These are phyloP conservation scores for Geotrichum citri-aurantii DNA, from an alignment of 1,139 yeast species.

Conservation along the genomic window DNA sequence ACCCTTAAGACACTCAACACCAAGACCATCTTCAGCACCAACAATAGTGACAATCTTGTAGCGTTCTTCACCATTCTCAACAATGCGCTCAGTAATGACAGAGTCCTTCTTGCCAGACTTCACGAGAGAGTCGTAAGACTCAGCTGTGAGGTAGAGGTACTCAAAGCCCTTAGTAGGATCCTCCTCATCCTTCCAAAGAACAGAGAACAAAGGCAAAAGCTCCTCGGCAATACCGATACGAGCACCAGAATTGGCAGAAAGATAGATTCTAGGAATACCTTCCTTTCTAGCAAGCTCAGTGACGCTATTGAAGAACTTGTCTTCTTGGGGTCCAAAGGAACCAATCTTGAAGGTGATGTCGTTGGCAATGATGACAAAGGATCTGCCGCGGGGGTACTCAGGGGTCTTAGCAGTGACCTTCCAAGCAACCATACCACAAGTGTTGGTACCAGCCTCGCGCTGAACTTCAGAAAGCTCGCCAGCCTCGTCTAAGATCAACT, in stretches of 20 bases:
- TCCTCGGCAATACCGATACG: slow-evolving; percentile 98
- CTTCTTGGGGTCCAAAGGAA: slow-evolving; percentile 98
- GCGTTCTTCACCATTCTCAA: slow-evolving; percentile 80
- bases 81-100: slow-evolving; percentile 71
- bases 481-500: slow-evolving; percentile 66
- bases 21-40: slow-evolving; percentile 94
- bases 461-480: slow-evolving; percentile 82
- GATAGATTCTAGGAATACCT: slow-evolving; percentile 91
- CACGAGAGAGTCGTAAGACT: slow-evolving; percentile 57
- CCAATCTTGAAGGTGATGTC: slow-evolving; percentile 97
- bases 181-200: slow-evolving; percentile 80
- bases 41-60: slow-evolving; percentile 75
- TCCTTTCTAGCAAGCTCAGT: slow-evolving; percentile 84
- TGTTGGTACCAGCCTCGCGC: slow-evolving; percentile 94
- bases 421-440: slow-evolving; percentile 97
- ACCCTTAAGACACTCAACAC: slow-evolving; percentile 97
- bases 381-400: slow-evolving; percentile 95
- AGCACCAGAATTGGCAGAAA: slow-evolving; percentile 98
- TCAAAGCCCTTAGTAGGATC: slow-evolving; percentile 82
- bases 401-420: slow-evolving; percentile 87
- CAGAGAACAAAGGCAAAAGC: slow-evolving; percentile 79
- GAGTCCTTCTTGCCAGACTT: slow-evolving; percentile 44
- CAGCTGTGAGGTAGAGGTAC: slow-evolving; percentile 75
- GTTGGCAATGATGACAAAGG: slow-evolving; percentile 85
- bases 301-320: slow-evolving; percentile 80